Percentiles rank a stretch among this genome's conserved stretches.
Evolutionary conservation across 129 eudicot genomes (phyloP).

Genomic region (Calendula officinalis): DNA sequence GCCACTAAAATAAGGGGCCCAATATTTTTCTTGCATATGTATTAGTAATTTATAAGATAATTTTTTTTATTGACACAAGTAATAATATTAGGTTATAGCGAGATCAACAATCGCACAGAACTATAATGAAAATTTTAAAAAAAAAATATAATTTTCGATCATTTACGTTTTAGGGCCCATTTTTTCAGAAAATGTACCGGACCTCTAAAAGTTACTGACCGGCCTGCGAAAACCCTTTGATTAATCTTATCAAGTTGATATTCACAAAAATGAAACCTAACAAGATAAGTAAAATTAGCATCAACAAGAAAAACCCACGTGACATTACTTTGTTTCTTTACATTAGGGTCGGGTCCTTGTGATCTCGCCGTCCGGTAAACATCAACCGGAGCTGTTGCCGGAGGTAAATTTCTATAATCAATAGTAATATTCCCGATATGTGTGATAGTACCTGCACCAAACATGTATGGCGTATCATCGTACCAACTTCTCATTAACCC

Average conservation of each 20-base stretch:
- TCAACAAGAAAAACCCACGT: constrained; percentile 75
- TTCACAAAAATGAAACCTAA: constrained; percentile 80
- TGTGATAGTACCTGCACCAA: constrained; percentile 47
- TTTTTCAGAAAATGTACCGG: too few species aligned
- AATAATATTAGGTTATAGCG: too few species aligned
- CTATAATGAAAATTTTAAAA: too few species aligned
- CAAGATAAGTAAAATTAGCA: constrained; percentile 58
- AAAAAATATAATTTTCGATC: too few species aligned
- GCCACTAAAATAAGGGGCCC: too few species aligned
- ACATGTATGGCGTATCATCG: constrained; percentile 64
- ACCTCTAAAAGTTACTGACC: too few species aligned
- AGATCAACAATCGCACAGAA: too few species aligned
- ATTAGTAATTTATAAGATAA: too few species aligned
- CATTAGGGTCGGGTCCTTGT: constrained; percentile 48
- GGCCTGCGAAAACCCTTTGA: constrained; percentile 60
- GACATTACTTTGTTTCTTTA: constrained; percentile 51
- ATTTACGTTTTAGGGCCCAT: too few species aligned
- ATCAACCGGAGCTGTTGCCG: constrained; percentile 51
- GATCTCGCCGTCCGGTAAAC: constrained; percentile 56
- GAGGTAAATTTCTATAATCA: constrained; percentile 22
- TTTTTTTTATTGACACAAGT: too few species aligned
- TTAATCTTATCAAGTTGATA: constrained; percentile 34
- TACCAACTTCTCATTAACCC: constrained; percentile 78
- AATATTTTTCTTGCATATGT: too few species aligned
- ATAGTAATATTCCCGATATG: constrained; percentile 34